Evolutionary conservation across 208 protist species (phyloP).

Genomic region (Crithidia brevicula): DNA sequence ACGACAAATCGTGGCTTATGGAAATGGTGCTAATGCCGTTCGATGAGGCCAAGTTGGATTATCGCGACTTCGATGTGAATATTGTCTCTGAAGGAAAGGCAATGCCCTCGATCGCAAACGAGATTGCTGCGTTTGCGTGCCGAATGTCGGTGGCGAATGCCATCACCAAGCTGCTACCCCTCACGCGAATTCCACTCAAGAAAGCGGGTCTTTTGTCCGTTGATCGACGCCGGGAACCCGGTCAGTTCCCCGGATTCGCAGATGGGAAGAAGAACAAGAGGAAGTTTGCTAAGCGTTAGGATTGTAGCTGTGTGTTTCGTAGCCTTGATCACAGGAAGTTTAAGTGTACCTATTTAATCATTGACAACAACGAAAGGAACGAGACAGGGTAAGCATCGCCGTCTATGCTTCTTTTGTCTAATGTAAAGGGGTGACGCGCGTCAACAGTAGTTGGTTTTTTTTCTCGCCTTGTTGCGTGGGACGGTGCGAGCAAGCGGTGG

Average conservation of each 20-base stretch:
- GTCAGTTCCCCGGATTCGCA: conserved; percentile 86
- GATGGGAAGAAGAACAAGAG: conserved; percentile 88
- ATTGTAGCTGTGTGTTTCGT: conserved; percentile 19
- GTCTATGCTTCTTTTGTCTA: no score
- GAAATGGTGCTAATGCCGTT: conserved; percentile 92
- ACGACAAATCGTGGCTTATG: conserved; percentile 91
- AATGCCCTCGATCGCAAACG: conserved; percentile 84
- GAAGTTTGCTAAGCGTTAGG: conserved; percentile 88
- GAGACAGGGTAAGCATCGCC: no score
- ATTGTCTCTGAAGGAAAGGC: conserved; percentile 85
- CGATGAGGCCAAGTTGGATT: conserved; percentile 86
- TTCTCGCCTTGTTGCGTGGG: no score
- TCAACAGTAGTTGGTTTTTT: no score
- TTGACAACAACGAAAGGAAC: no score
- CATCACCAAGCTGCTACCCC: conserved; percentile 81
- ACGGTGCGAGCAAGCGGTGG: no score
- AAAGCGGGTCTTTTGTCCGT: conserved; percentile 89
- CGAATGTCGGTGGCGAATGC: conserved; percentile 87
- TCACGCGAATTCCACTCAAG: conserved; percentile 89
- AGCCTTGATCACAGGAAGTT: not conserved
- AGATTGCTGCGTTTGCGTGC: conserved; percentile 83
- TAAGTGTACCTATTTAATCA: no score
- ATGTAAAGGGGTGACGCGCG: no score
- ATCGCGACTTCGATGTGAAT: conserved; percentile 87
- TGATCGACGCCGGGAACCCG: conserved; percentile 75